Conservation (phyloP, 2,329 filamentous ascomycete species). For the Aspergillus ochraceus region DNA sequence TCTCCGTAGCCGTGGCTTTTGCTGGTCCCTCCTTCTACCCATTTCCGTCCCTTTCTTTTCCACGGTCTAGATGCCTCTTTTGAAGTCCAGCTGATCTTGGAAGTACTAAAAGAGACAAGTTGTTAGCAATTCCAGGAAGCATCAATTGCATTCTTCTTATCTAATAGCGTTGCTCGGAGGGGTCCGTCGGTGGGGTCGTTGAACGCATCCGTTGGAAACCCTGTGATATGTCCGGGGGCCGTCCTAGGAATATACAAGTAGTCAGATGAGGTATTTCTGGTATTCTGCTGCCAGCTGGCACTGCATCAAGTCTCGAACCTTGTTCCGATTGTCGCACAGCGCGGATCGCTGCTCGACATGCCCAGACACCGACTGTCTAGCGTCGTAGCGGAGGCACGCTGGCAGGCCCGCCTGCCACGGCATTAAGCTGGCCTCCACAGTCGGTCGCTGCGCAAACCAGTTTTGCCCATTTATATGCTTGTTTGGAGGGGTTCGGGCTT, state of each 20-base stretch:
- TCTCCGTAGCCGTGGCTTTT: conserved; percentile 11
- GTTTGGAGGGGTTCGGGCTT: no score
- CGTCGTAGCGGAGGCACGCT: no score
- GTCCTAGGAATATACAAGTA: neutral
- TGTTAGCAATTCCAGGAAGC: neutral
- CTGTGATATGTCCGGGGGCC: neutral
- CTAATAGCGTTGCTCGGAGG: neutral
- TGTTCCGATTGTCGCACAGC: neutral
- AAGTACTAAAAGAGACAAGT: neutral
- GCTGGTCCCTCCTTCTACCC: conserved; percentile 10
- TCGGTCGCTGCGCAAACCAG: no score
- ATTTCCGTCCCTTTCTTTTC: conserved; percentile 16
- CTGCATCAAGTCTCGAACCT: neutral
- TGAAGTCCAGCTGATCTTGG: conserved; percentile 8
- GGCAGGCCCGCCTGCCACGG: no score
- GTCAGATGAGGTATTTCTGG: neutral
- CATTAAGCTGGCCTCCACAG: no score
- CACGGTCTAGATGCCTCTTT: conserved; percentile 9
- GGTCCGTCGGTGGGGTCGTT: no score
- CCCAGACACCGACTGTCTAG: neutral
- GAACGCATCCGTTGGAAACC: no score
- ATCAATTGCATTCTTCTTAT: neutral
- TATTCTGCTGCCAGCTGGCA: neutral
- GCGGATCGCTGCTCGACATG: neutral
- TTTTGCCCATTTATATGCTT: no score